Evolutionary conservation across 2,329 filamentous ascomycete genomes (phyloP).

Genomic region (Trichoderma sp.): DNA sequence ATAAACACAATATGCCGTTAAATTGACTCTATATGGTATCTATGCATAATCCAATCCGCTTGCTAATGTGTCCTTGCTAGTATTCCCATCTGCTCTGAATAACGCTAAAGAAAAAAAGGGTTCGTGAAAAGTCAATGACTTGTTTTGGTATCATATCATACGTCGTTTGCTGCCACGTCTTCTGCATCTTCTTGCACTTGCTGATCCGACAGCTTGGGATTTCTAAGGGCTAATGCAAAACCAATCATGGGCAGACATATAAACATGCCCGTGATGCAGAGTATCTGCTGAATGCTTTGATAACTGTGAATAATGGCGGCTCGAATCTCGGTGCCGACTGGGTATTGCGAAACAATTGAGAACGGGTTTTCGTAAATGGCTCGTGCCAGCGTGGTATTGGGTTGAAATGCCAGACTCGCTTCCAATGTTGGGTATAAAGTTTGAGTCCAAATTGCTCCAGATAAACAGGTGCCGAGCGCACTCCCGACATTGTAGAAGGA

Average conservation of each 20-base stretch:
- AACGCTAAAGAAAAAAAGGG: not conserved
- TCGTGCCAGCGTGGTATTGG: slow-evolving; percentile 38
- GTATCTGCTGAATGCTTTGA: slow-evolving; percentile 45
- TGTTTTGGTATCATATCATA: slow-evolving; percentile 7
- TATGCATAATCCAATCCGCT: not conserved
- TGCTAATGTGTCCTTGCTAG: not conserved
- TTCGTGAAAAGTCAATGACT: not conserved
- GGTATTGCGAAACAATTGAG: slow-evolving; percentile 34
- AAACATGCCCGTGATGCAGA: slow-evolving; percentile 48
- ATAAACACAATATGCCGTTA: not conserved
- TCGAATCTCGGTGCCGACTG: slow-evolving; percentile 47
- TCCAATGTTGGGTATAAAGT: slow-evolving; percentile 38
- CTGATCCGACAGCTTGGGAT: slow-evolving; percentile 46
- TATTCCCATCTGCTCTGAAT: not conserved
- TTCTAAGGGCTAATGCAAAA: slow-evolving; percentile 45
- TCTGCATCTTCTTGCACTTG: slow-evolving; percentile 28
- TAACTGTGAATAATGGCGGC: slow-evolving; percentile 48
- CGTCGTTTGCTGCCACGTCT: not conserved
- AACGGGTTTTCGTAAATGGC: slow-evolving; percentile 43
- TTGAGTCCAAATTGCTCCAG: slow-evolving; percentile 46
- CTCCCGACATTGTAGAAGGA: slow-evolving; percentile 46
- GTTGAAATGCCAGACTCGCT: slow-evolving; percentile 37
- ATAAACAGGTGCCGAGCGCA: slow-evolving; percentile 43
- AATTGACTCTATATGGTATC: slow-evolving; percentile 19
- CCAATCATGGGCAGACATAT: slow-evolving; percentile 49